phyloP scores from a whole-genome alignment of 257 asterid genomes.

The Verbascum thapsus region DNA sequence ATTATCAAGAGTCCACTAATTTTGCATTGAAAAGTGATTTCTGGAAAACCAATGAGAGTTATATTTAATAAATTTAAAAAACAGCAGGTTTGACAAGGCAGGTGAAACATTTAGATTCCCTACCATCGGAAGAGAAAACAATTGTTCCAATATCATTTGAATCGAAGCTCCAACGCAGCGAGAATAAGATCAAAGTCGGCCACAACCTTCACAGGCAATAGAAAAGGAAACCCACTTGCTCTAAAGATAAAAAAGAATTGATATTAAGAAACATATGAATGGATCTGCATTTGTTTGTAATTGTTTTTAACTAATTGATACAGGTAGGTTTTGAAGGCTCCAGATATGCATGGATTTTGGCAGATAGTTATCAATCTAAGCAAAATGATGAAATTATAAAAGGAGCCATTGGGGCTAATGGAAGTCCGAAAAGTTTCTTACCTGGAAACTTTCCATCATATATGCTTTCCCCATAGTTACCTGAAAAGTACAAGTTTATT shows the following conservation, averaged over 20 bases:
- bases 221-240: conserved; percentile 59
- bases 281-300: conserved; percentile 17
- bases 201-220: conserved; percentile 58
- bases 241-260: conserved; percentile 44
- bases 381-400: conserved; percentile 21
- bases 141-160: conserved; percentile 52
- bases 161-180: conserved; percentile 67
- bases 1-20: too few relatives aligned
- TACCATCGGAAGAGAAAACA: conserved; percentile 58
- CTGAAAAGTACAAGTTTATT: conserved; percentile 46
- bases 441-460: conserved; percentile 90
- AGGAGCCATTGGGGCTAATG: conserved; percentile 10
- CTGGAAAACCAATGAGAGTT: neutral
- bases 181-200: conserved; percentile 61
- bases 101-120: conserved; percentile 43
- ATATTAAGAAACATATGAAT: conserved; percentile 30
- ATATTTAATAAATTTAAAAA: conserved; percentile 15
- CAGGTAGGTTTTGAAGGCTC: conserved; percentile 17
- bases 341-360: conserved; percentile 18
- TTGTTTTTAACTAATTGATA: conserved; percentile 22
- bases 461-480: conserved; percentile 87
- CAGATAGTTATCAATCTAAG: conserved; percentile 24
- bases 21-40: too few relatives aligned
- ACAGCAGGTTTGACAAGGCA: conserved; percentile 27
- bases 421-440: conserved; percentile 37